Evolutionary conservation across 768 basidiomycete genomes (phyloP).

Genomic region (Rhizopogon rudus): DNA sequence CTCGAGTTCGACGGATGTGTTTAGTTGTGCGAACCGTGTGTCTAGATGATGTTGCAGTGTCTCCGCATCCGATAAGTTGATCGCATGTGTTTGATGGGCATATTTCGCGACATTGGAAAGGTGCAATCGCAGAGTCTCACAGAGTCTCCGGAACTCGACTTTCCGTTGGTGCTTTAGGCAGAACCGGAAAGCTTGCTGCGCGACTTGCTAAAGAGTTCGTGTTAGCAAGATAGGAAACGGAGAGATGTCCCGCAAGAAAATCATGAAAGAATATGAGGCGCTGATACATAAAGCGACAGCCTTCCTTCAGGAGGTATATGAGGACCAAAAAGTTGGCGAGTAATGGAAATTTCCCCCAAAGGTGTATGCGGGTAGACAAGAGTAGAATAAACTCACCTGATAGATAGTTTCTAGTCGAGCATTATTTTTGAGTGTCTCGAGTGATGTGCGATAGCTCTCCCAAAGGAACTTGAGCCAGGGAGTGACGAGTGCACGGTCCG

Average conservation of each 20-base stretch:
- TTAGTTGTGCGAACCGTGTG: conserved; percentile 94
- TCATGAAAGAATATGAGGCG: neutral
- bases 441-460: conserved; percentile 94
- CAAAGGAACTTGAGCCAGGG: conserved; percentile 99
- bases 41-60: conserved; percentile 94
- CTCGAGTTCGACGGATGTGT: conserved; percentile 95
- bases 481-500: conserved; percentile 90
- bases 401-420: conserved; percentile 89
- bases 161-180: conserved; percentile 91
- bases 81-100: conserved; percentile 86
- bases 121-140: conserved; percentile 93
- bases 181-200: conserved; percentile 96
- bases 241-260: neutral
- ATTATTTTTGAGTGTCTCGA: conserved; percentile 96
- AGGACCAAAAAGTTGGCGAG: neutral
- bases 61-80: conserved; percentile 94
- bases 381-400: conserved; percentile 53
- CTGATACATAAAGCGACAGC: neutral
- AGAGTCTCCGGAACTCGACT: conserved; percentile 95
- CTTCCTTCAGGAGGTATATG: neutral
- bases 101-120: conserved; percentile 94
- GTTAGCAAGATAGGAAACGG: neutral
- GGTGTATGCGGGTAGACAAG: neutral
- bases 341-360: neutral
- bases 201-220: conserved; percentile 63